Base-by-base conservation (phyloP, 257 asterid species). In the Paraleonurus japonicus region DNA sequence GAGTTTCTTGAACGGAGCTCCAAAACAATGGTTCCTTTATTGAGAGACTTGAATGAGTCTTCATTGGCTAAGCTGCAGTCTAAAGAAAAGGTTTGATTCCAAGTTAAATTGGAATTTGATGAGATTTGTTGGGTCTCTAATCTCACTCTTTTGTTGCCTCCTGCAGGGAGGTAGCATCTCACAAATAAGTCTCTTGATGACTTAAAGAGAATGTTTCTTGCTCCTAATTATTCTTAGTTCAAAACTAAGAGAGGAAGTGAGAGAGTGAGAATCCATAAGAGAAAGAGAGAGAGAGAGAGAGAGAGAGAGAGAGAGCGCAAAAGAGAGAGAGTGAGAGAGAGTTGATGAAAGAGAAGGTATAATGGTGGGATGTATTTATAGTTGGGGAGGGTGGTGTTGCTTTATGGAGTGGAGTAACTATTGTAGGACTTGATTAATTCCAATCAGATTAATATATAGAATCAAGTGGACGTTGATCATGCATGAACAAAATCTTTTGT, bases 101-200 rank as follows among this genome's bases (percentile, higher is more conserved):
- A 89, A 11, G n/a, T n/a, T n/a, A n/a, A n/a, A n/a, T n/a, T n/a
- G n/a, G n/a, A n/a, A n/a, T n/a, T n/a, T n/a, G n/a, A 77, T 67
- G 89, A 45, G 77, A 86, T 80, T 54, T 81, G 68, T 28, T 65
- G 78, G 75, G 72, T 90, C 70, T 80, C 85, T 70, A 88, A 28
- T 22, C 78, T 78, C 51, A 82, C 78, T 75, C 79, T 86, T 66
- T 48, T 77, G 70, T 78, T 78, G 71, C 73, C 78, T 66, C 86
- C 80, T 61, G 86, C 66, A 3, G 90, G 73, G 27, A 90, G 82
- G 69, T 77, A 83, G 66, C 95, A 88, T 74, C 96, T 86, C 0
- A 90, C 85, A 55, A 90, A 90, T 17, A 86, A 72, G 37, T 68
- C 74, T 47, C 80, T 78, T 13, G 61, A 19, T 48, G 82, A 43